A percentile compares a stretch with the other conserved stretches of the same genome.
Evolutionary conservation across 2,329 filamentous ascomycete genomes (phyloP).

Genomic region (Beauveria rudraprayagi): DNA sequence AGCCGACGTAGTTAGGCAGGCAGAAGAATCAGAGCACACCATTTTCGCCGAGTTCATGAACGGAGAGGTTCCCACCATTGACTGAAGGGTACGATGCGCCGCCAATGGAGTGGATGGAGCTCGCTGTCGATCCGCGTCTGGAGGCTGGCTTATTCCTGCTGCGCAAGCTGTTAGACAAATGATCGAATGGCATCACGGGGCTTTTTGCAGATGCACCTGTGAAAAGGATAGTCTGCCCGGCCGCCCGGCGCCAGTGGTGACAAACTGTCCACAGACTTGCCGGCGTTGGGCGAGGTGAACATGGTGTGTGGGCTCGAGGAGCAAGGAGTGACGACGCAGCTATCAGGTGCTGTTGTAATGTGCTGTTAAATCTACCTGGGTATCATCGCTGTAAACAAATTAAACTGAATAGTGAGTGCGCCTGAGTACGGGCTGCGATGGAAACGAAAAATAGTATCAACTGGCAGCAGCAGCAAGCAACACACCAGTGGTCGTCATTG

Average conservation of each 20-base stretch:
- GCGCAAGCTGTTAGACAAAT: not conserved
- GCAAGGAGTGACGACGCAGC: conserved; percentile 10
- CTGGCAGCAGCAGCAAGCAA: not conserved
- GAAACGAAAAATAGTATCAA: not conserved
- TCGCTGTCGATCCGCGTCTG: conserved; percentile 74
- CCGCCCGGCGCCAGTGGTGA: conserved; percentile 43
- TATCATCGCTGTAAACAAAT: conserved; percentile 36
- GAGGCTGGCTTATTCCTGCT: conserved; percentile 26
- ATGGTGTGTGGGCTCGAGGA: conserved; percentile 32
- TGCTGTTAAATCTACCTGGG: conserved; percentile 31
- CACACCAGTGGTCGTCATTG: conserved; percentile 7
- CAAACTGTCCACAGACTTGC: conserved; percentile 60
- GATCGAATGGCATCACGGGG: not conserved
- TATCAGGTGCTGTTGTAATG: conserved; percentile 18
- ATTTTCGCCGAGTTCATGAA: conserved; percentile 73
- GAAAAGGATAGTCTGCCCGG: conserved; percentile 50
- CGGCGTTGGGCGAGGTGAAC: conserved; percentile 50
- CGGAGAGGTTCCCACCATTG: conserved; percentile 45
- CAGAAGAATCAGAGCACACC: conserved; percentile 38
- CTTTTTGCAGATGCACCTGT: conserved; percentile 36
- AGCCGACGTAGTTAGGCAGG: not conserved
- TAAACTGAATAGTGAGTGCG: not conserved
- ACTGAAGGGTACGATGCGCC: conserved; percentile 69
- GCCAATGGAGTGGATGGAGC: conserved; percentile 81
- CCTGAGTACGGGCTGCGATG: not conserved